Conservation (phyloP, 2,329 filamentous ascomycete species). For the Fusarium sp. region DNA sequence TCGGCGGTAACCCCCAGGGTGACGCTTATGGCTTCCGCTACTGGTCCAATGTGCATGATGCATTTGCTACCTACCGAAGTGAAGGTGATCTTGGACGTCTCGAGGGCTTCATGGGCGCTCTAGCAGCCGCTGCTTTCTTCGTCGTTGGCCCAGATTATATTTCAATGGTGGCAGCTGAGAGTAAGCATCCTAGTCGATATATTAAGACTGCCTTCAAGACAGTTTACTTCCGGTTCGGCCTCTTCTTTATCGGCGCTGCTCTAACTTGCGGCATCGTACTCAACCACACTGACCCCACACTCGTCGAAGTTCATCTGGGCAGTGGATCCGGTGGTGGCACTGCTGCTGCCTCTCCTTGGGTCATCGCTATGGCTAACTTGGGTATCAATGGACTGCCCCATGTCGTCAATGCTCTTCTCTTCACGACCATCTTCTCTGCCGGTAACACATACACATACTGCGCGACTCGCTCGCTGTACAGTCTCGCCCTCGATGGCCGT, state of each 20-base stretch:
- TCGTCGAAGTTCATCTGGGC: conserved; percentile 13
- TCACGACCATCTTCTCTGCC: conserved; percentile 57
- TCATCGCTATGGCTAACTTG: conserved; percentile 37
- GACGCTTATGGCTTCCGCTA: conserved; percentile 36
- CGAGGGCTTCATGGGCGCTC: conserved; percentile 31
- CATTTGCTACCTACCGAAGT: conserved; percentile 20
- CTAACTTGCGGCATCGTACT: conserved; percentile 30
- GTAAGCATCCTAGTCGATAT: conserved; percentile 62
- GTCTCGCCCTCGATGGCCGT: conserved; percentile 64
- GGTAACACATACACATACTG: conserved; percentile 47
- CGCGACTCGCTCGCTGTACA: conserved; percentile 66
- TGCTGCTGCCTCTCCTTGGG: conserved; percentile 34
- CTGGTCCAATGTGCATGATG: conserved; percentile 28
- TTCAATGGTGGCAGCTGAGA: conserved; percentile 36
- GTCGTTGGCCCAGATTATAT: conserved; percentile 38
- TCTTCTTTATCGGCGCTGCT: conserved; percentile 74
- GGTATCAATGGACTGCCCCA: conserved; percentile 59
- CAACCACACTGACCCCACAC: conserved; percentile 12
- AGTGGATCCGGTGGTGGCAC: not conserved
- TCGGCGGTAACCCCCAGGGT: conserved; percentile 32
- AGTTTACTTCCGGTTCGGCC: conserved; percentile 78
- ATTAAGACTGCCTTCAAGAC: conserved; percentile 78
- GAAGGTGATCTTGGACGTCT: conserved; percentile 33
- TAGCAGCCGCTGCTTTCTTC: conserved; percentile 30
- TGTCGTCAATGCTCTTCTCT: conserved; percentile 62